A percentile compares a stretch with the other conserved stretches of the same genome.
Conservation (phyloP, 2,329 filamentous ascomycete genomes). For the Fusarium siculi region DNA sequence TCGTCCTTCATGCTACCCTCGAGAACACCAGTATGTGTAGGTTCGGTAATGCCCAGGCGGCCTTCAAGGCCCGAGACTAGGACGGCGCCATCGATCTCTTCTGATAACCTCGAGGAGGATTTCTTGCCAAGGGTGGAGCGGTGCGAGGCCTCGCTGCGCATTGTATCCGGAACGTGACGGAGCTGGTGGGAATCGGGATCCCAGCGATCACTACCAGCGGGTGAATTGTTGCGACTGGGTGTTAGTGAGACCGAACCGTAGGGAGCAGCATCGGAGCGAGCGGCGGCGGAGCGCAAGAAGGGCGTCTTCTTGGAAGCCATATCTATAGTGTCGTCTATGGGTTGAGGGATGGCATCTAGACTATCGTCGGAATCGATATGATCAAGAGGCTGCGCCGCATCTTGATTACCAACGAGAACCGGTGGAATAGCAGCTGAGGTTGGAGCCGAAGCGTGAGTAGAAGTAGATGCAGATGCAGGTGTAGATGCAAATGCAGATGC, state of each 20-base stretch:
- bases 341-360: conserved; percentile 42
- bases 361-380: conserved; percentile 15
- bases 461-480: conserved; percentile 21
- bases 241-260: conserved; percentile 54
- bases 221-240: conserved; percentile 50
- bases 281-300: conserved; percentile 47
- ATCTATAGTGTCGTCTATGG: conserved; percentile 34
- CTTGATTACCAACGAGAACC: conserved; percentile 5
- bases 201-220: conserved; percentile 49
- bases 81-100: conserved; percentile 62
- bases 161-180: conserved; percentile 49
- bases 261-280: conserved; percentile 46
- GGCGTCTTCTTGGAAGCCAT: conserved; percentile 53
- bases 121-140: conserved; percentile 47
- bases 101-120: conserved; percentile 54
- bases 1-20: conserved; percentile 56
- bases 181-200: conserved; percentile 48
- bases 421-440: not conserved
- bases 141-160: conserved; percentile 47
- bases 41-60: conserved; percentile 63
- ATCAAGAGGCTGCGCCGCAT: conserved; percentile 20
- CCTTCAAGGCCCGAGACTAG: conserved; percentile 65
- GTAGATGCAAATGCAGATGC: conserved; percentile 16
- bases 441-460: not conserved
- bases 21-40: conserved; percentile 57